Evolutionary conservation across 2,329 filamentous ascomycete species (phyloP).

Genomic region (Apiospora arundinis): DNA sequence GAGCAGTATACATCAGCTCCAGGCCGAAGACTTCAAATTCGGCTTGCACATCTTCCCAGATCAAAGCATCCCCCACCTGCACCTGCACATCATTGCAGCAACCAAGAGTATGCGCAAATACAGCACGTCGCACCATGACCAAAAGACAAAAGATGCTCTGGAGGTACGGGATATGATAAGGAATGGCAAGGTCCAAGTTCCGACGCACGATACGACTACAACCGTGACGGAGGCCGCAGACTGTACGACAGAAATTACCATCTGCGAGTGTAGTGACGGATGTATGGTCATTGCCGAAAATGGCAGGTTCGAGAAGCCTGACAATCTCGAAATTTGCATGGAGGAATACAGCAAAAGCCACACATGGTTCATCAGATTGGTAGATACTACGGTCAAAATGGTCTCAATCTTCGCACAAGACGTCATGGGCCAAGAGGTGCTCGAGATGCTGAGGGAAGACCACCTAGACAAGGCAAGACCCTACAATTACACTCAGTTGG

Average conservation of each 20-base stretch:
- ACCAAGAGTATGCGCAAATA: constrained; percentile 23
- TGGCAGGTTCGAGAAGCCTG: background rate
- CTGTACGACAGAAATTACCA: background rate
- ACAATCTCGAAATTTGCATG: background rate
- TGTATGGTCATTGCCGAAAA: background rate
- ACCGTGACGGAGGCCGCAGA: background rate
- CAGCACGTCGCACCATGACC: constrained; percentile 30
- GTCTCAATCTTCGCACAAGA: background rate
- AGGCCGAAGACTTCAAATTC: constrained; percentile 30
- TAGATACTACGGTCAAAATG: background rate
- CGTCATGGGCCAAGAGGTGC: background rate
- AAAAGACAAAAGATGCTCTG: constrained; percentile 32
- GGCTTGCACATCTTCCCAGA: constrained; percentile 33
- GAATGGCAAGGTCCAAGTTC: constrained; percentile 1
- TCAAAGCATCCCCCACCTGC: constrained; percentile 30
- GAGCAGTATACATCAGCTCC: constrained; percentile 21
- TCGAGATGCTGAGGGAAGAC: background rate
- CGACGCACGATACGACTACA: background rate
- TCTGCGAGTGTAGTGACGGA: background rate
- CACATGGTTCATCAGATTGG: background rate
- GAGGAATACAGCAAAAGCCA: background rate
- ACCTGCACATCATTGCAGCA: constrained; percentile 32
- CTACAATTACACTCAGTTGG: background rate
- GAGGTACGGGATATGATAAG: constrained; percentile 30
- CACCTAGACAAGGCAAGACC: background rate